Evolutionary conservation across 106 monocot genomes (phyloP), one percentile per base, ranked within the genome.

Genomic region (Dendrobium huoshanense): DNA sequence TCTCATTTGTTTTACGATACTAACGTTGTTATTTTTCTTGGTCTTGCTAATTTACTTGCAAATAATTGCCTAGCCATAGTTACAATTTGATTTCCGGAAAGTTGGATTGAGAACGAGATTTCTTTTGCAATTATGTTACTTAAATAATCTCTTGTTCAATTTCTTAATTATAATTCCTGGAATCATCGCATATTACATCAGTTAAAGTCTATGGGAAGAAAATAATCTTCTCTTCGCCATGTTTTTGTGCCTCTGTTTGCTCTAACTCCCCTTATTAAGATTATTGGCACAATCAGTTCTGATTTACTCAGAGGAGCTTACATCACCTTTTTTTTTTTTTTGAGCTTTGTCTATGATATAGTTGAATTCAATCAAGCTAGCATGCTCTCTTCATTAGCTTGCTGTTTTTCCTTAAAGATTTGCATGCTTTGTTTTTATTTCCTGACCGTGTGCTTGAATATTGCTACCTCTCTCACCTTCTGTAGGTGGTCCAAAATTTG

Each of bases 401-500:
- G 25, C 64, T 17, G 15, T 70, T 33, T 37, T n/a, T 70, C 13
- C 15, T 37, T 10, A 70, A 70, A 13, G 16, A 22, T 61, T 61
- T 37, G 70, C 37, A 24, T 70, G 29, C 4, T 74, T n/a, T 44
- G 5, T 44, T 74, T 41, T 8, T 72, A 72, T 72, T 16, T 18
- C 20, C 41, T 74, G 74, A 44, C 13, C 7, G n/a, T 10, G 4
- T n/a, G 18, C 19, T 13, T 74, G 20, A 44, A 44, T 42, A 33
- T 74, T 18, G 15, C 8, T 74, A 74, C 22, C 18, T 55, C 54
- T 76, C 9, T 45, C 9, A 31, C 73, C 10, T 33, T 43, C 78
- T 82, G 59, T 89, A 99, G 98, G 98, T 37, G 98, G 98, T 75
- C 98, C 95, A 4, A 99, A 99, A 64, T 99, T 99, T 89, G 95